Evolutionary conservation across 345 rosid species (phyloP).

Genomic region (Aurinia saxatilis): DNA sequence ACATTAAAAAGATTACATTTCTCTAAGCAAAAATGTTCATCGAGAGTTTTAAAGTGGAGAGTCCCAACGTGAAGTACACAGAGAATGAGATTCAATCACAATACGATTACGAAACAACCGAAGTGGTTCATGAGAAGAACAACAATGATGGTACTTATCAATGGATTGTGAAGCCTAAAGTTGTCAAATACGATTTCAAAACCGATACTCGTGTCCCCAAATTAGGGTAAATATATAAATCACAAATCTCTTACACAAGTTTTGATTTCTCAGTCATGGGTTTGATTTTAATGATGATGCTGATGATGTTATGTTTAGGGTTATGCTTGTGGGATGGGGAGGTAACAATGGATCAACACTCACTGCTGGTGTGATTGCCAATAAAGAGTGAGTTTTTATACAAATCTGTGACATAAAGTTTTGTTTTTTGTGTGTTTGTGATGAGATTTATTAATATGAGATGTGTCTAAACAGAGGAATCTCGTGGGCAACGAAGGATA

Average conservation of each 20-base stretch:
- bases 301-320: slow-evolving; percentile 40
- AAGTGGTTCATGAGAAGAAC: slow-evolving; percentile 85
- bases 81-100: slow-evolving; percentile 74
- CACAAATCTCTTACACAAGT: neutral
- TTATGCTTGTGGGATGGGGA: slow-evolving; percentile 99
- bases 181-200: slow-evolving; percentile 83
- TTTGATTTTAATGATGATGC: too few species aligned
- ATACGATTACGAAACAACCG: slow-evolving; percentile 87
- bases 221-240: slow-evolving; percentile 67
- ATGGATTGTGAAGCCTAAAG: slow-evolving; percentile 86
- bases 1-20: too few species aligned
- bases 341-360: slow-evolving; percentile 94
- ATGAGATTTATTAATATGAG: too few species aligned
- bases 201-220: slow-evolving; percentile 77
- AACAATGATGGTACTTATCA: slow-evolving; percentile 62
- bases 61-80: slow-evolving; percentile 74
- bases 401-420: neutral
- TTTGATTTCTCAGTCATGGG: too few species aligned
- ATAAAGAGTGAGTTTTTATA: slow-evolving; percentile 61
- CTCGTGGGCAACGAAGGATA: slow-evolving; percentile 99
- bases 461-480: slow-evolving; percentile 58
- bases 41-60: slow-evolving; percentile 84
- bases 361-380: slow-evolving; percentile 84
- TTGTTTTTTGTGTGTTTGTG: neutral
- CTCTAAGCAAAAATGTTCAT: slow-evolving; percentile 45